Evolutionary conservation across 164 flowering plant genomes (phyloP), one percentile per base, ranked within the genome.

Genomic region (Chloranthus sessilifolius): DNA sequence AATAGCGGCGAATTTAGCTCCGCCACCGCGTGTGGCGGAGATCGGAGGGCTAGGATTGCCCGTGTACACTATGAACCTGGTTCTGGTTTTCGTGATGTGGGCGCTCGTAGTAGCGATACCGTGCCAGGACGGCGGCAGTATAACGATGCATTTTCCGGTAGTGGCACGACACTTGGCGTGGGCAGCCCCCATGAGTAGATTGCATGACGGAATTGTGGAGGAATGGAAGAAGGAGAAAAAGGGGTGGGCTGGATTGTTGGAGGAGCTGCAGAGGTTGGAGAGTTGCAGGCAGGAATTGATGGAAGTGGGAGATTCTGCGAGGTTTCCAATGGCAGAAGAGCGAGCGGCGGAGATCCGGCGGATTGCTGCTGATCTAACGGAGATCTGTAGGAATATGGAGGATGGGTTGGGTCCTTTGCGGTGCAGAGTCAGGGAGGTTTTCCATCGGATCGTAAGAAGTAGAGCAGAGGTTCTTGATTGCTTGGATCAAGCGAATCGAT

Each of bases 371-470:
- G 95, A 88, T 52, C 25, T 88, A 66, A 62, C 56, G 5, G 82
- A 83, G 59, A 62, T 60, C 0, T 79, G 91, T 55, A 54, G 54
- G 69, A 77, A 48, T 34, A 66, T 88, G 88, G 90, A 85, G 40
- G 84, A 85, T 14, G 94, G 86, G 15, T 55, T 88, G 73, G 62
- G 56, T 52, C 90, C 90, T 12, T 55, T 88, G 38, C 88, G 79
- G 58, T 55, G 46, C 7, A 90, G 85, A 52, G 63, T 85, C 24
- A 74, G 94, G 47, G 96, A 88, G 64, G 79, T 82, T 23, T 88
- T 82, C 42, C 89, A 82, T 52, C 65, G 84, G 76, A 64, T 84
- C 43, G 89, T 85, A 44, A 84, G 75, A 68, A 84, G 85, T 67
- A 71, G 96, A 34, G 44, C 66, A 2, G 85, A 78, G 68, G 46